Base-by-base conservation (phyloP, 1,284 basidiomycete species). In the Cystobasidium sp. region DNA sequence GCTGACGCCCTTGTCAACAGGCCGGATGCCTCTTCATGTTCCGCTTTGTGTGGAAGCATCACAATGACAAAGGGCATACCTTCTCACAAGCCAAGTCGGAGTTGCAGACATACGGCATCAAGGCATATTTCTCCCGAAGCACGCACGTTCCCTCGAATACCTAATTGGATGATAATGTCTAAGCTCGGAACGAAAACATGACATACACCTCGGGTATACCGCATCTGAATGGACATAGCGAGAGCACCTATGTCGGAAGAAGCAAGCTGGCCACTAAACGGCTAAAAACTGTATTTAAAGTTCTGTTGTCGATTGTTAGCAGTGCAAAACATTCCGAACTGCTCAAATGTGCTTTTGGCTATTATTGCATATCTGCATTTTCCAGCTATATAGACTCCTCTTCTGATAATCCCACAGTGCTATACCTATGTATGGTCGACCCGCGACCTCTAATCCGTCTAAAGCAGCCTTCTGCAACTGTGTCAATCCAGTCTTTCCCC, bases 1-100 rank as follows among this genome's bases (percentile, higher is more conserved):
- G 6, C 51, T 51, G 14, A 51, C 37, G 31, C 3, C 0, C 16
- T 24, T 43, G n/a, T 59, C 46, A 20, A 69, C 64, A 76, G 69
- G 65, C 47, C 68, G 61, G 66, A 55, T 72, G 47, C 56, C 52
- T 73, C 61, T 75, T 58, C 65, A 78, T 55, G 53, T 70, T 20
- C 58, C 58, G 69, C 56, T 78, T 93, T 90, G 93, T 94, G 78
- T 96, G 92, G 87, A 83, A 85, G 72, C 92, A 94, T 80, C 89
- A 93, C 81, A 90, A 86, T 49, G 88, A 91, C 74, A 90, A 89
- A 68, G 92, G 92, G 3, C 92, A 94, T 81, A 88, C 89, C 8
- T 87, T 94, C 83, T 89, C 77, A 12, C 81, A 94, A 89, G 93
- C 93, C 68, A 93, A 93, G 84, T 83, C 88, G 61, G 93, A 96